A percentile compares a stretch with the other conserved stretches of the same genome.
These are phyloP conservation scores for Puccinellia tenuiflora DNA, from an alignment of 176 grass and related monocot species.

Conservation along the genomic window DNA sequence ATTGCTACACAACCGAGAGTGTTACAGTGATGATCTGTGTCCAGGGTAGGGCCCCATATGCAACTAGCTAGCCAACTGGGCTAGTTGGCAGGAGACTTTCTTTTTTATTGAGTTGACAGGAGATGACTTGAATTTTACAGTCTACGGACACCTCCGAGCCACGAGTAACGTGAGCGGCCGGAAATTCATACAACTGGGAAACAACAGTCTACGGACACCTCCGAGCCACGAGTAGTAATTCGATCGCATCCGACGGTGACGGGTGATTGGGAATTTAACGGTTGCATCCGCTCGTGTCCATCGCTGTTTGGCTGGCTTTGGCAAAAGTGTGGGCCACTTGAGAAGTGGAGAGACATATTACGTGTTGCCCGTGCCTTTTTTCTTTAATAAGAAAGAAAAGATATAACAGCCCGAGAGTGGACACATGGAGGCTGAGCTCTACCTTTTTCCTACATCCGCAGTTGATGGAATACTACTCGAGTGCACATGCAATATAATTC, in stretches of 20 bases:
- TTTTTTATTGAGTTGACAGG: background rate
- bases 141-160: background rate
- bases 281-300: background rate
- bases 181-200: too few relatives aligned
- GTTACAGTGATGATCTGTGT: background rate
- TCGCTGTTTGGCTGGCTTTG: constrained; percentile 19
- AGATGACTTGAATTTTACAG: background rate
- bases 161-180: background rate
- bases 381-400: too few relatives aligned
- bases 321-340: background rate
- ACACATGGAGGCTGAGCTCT: too few relatives aligned
- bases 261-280: background rate
- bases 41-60: background rate
- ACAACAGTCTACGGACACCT: background rate
- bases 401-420: too few relatives aligned
- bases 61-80: background rate
- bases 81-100: too few relatives aligned
- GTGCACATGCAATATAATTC: too few relatives aligned
- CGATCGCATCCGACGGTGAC: background rate
- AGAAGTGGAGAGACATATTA: background rate
- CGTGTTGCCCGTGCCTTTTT: background rate
- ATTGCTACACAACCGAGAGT: background rate
- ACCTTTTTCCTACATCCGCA: too few relatives aligned
- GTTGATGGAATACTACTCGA: too few relatives aligned
- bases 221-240: too few relatives aligned